Percentiles rank a stretch among this genome's conserved stretches.
These are phyloP conservation scores for Psophocarpus tetragonolobus DNA, from an alignment of 306 rosid species.

Conservation along the genomic window DNA sequence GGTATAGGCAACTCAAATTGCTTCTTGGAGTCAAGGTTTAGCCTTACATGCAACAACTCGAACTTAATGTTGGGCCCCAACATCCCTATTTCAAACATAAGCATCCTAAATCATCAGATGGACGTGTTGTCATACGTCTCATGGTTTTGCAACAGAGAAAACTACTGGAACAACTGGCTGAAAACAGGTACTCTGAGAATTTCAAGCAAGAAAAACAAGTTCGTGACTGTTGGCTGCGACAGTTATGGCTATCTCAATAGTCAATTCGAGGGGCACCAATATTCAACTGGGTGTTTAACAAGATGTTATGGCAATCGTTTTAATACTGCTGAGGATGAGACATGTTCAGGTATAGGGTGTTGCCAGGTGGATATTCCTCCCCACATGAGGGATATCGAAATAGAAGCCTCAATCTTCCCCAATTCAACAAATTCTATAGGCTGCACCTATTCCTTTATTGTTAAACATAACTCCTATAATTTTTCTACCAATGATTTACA, in stretches of 20 bases:
- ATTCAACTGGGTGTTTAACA: not conserved
- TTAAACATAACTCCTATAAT: slow-evolving; percentile 22
- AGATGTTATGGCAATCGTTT: not conserved
- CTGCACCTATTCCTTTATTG: slow-evolving; percentile 19
- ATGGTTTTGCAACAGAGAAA: too few relatives aligned
- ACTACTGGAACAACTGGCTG: too few relatives aligned
- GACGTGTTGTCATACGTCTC: not conserved
- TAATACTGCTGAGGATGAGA: not conserved
- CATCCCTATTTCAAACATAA: not conserved
- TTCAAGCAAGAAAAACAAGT: not conserved
- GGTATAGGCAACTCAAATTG: slow-evolving; percentile 2
- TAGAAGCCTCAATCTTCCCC: not conserved
- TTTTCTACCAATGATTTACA: not conserved
- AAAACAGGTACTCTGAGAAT: too few relatives aligned
- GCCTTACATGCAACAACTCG: not conserved
- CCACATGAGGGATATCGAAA: too few relatives aligned
- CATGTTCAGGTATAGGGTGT: slow-evolving; percentile 11
- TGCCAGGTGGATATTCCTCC: slow-evolving; percentile 5
- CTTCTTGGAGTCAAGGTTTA: not conserved
- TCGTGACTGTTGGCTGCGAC: not conserved
- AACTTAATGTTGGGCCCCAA: not conserved
- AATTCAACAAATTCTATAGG: not conserved
- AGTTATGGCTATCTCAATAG: not conserved
- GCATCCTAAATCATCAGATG: not conserved
- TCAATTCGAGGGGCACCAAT: not conserved